phyloP scores from a whole-genome alignment of 2,329 filamentous ascomycete species.

The Pseudovirgaria hyperparasitica region DNA sequence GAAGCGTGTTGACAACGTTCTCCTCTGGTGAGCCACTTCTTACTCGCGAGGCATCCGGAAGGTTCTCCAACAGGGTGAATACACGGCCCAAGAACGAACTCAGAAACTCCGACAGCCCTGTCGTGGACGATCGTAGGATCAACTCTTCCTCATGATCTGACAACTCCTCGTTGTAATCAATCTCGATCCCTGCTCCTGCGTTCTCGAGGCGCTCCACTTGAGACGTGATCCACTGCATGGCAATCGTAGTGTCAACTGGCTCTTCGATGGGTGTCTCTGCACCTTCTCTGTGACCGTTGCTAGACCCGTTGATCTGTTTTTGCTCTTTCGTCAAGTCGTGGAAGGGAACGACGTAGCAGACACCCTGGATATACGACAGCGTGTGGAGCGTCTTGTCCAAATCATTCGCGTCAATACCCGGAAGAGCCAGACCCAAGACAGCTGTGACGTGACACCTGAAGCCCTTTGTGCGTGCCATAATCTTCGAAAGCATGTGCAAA shows the following conservation, averaged over 20 bases:
- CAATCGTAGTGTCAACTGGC: constrained; percentile 40
- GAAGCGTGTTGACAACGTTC: constrained; percentile 89
- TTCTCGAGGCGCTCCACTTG: constrained; percentile 91
- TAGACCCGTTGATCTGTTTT: constrained; percentile 10
- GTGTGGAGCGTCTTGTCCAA: constrained; percentile 93
- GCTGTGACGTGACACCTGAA: constrained; percentile 94
- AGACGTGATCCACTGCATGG: constrained; percentile 84
- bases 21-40: constrained; percentile 90
- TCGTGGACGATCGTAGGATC: constrained; percentile 86
- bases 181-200: constrained; percentile 70
- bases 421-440: constrained; percentile 78
- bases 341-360: constrained; percentile 93
- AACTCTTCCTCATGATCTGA: constrained; percentile 75
- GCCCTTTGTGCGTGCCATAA: constrained; percentile 89
- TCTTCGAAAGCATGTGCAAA: constrained; percentile 79
- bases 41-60: constrained; percentile 80
- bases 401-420: constrained; percentile 95
- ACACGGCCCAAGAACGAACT: constrained; percentile 84
- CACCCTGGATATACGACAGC: constrained; percentile 85
- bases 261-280: constrained; percentile 20
- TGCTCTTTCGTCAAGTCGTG: constrained; percentile 58
- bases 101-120: constrained; percentile 85
- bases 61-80: constrained; percentile 87
- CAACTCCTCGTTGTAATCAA: constrained; percentile 74
- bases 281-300: constrained; percentile 10